Conservation (phyloP, 768 basidiomycete species). For the Suillus placidus region DNA sequence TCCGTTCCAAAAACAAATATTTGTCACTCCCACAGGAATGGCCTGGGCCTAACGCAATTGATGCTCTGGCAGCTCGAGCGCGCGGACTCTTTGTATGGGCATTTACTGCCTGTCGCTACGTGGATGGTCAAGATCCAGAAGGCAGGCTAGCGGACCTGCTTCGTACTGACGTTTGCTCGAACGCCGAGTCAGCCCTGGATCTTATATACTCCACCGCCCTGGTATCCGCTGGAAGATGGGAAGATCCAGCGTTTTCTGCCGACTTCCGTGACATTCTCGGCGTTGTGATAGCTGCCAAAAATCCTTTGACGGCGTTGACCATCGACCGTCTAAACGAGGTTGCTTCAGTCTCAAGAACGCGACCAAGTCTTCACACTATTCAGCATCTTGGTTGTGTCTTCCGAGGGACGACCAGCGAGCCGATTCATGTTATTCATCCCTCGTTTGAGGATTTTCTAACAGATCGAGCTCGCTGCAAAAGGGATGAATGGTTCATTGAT, state of each 20-base stretch:
- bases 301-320: slow-evolving; percentile 27
- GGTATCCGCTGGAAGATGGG: slow-evolving; percentile 33
- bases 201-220: slow-evolving; percentile 34
- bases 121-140: slow-evolving; percentile 33
- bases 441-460: slow-evolving; percentile 39
- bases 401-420: slow-evolving; percentile 28
- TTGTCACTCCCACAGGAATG: slow-evolving; percentile 31
- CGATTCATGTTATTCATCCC: slow-evolving; percentile 36
- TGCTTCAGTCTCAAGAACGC: slow-evolving; percentile 15
- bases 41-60: slow-evolving; percentile 26
- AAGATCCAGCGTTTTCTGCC: slow-evolving; percentile 28
- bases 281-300: slow-evolving; percentile 30
- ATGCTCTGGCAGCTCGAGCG: slow-evolving; percentile 28
- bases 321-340: slow-evolving; percentile 31
- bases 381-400: slow-evolving; percentile 28
- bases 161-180: slow-evolving; percentile 20
- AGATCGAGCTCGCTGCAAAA: slow-evolving; percentile 30
- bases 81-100: slow-evolving; percentile 39
- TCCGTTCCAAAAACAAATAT: slow-evolving; percentile 30
- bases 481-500: slow-evolving; percentile 34
- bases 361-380: slow-evolving; percentile 35
- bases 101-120: slow-evolving; percentile 34
- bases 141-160: slow-evolving; percentile 33
- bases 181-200: slow-evolving; percentile 33
- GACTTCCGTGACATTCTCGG: slow-evolving; percentile 38